phyloP scores from a whole-genome alignment of 176 grass and related monocot genomes.

The Coix lacrymajobi region DNA sequence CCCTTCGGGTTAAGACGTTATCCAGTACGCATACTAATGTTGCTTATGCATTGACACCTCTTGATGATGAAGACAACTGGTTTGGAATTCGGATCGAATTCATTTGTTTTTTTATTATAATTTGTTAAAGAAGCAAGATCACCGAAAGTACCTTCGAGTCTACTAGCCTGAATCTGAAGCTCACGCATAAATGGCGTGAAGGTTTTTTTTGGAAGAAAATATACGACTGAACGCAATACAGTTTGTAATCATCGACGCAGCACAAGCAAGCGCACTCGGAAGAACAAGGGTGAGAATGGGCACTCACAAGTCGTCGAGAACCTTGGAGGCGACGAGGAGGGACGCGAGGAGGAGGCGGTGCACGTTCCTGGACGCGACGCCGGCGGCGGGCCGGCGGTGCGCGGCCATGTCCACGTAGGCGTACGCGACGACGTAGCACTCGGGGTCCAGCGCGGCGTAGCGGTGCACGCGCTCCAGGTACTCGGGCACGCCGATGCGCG shows the following conservation, averaged over 20 bases:
- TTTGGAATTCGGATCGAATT: neutral
- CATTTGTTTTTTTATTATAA: too few relatives aligned
- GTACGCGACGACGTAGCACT: conserved; percentile 77
- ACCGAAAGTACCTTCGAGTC: too few relatives aligned
- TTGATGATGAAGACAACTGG: neutral
- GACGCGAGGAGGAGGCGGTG: conserved; percentile 73
- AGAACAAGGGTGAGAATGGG: neutral
- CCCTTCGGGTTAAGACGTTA: neutral
- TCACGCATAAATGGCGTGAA: neutral
- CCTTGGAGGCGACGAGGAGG: conserved; percentile 87
- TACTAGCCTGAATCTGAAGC: too few relatives aligned
- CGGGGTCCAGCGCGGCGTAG: conserved; percentile 55
- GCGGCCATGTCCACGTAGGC: conserved; percentile 66
- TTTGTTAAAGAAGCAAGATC: too few relatives aligned
- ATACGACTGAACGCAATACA: neutral
- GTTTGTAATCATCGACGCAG: neutral
- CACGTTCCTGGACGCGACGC: conserved; percentile 63
- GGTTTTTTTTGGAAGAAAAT: neutral
- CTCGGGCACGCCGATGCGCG: conserved; percentile 65
- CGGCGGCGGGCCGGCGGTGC: conserved; percentile 55
- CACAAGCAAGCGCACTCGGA: neutral
- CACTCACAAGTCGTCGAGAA: conserved; percentile 83
- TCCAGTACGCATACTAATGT: neutral
- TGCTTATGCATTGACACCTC: neutral
- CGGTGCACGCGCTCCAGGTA: conserved; percentile 84